Percentiles rank a stretch among this genome's conserved stretches.
phyloP scores from a whole-genome alignment of 208 protist species.

The Strigomonas galati region DNA sequence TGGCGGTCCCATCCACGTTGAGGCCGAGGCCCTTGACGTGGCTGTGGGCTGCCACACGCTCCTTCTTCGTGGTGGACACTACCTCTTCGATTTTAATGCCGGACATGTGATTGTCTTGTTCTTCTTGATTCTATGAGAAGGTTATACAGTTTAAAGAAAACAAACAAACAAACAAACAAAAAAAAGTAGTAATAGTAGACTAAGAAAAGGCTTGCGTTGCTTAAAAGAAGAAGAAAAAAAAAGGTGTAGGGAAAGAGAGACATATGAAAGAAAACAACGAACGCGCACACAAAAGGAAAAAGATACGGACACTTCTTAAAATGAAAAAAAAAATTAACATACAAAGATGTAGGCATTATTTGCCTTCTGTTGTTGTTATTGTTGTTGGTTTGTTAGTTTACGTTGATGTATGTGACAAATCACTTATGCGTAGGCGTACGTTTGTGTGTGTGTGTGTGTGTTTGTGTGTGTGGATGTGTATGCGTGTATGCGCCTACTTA shows the following conservation, averaged over 20 bases:
- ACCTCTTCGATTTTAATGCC: slow-evolving; percentile 96
- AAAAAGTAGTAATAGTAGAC: slow-evolving; percentile 21
- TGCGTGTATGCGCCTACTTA: neutral
- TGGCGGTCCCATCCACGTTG: slow-evolving; percentile 87
- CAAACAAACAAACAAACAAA: slow-evolving; percentile 1
- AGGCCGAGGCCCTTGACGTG: slow-evolving; percentile 99
- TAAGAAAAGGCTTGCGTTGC: too few species aligned
- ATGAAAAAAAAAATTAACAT: too few species aligned
- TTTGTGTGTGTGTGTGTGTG: too few species aligned
- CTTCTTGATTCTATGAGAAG: neutral
- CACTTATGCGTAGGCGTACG: too few species aligned
- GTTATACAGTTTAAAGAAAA: neutral
- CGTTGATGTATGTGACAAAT: too few species aligned
- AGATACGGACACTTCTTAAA: too few species aligned
- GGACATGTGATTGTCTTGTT: slow-evolving; percentile 48
- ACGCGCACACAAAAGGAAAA: too few species aligned
- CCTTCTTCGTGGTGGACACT: slow-evolving; percentile 93
- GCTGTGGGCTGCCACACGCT: slow-evolving; percentile 97
- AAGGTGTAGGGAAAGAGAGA: slow-evolving; percentile 4
- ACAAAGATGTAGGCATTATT: too few species aligned
- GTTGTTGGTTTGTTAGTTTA: too few species aligned
- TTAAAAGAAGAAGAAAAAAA: too few species aligned
- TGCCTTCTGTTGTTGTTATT: too few species aligned
- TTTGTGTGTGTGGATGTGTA: too few species aligned
- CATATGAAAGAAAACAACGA: neutral